Percentiles rank a stretch among this genome's conserved stretches.
phyloP scores from a whole-genome alignment of 352 stramenopile species.

The Phytophthora ohioensis region DNA sequence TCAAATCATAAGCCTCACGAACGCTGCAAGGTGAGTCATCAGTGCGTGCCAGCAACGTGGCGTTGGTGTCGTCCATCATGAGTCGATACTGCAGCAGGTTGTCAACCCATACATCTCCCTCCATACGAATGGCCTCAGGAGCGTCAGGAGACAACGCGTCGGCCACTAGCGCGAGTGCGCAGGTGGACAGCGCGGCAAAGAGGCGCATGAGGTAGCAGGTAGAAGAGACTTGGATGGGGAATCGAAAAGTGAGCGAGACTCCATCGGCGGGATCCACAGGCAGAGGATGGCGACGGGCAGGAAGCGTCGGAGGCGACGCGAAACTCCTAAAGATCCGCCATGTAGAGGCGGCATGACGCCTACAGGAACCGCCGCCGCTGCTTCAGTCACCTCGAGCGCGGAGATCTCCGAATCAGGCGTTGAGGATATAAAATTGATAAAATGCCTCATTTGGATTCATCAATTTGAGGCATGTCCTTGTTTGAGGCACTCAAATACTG shows the following conservation, averaged over 20 bases:
- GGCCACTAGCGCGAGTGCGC: background rate
- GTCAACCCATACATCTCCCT: slow-evolving; percentile 4
- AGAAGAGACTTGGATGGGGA: background rate
- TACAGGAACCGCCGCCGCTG: background rate
- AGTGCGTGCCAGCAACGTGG: background rate
- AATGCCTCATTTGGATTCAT: no score
- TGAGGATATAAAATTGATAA: no score
- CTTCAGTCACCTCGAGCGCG: no score
- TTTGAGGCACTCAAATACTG: no score
- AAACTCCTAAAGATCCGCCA: slow-evolving; percentile 1
- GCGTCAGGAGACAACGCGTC: background rate
- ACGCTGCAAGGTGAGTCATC: background rate
- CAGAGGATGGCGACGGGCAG: background rate
- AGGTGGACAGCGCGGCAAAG: background rate
- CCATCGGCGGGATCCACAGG: background rate
- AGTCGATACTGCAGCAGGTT: background rate
- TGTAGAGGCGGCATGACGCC: background rate
- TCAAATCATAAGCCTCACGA: slow-evolving; percentile 2
- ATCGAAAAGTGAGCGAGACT: background rate
- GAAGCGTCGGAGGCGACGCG: background rate
- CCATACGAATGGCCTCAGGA: background rate
- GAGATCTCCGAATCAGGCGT: no score
- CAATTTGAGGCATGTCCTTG: no score
- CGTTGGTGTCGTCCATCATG: background rate
- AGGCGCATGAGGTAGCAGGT: background rate